Evolutionary conservation across 306 rosid genomes (phyloP).

Genomic region (Senna siamea): DNA sequence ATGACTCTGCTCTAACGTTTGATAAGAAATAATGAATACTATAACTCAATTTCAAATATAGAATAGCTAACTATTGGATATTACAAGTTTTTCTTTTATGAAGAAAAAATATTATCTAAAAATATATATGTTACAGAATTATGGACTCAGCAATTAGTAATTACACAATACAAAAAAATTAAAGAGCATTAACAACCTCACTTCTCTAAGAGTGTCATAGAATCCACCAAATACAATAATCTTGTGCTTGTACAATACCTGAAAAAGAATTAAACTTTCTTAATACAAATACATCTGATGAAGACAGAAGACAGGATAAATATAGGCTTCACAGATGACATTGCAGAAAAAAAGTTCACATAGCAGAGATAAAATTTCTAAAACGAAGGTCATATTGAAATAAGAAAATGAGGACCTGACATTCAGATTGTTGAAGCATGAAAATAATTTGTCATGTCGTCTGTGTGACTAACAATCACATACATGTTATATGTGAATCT

Average conservation of each 20-base stretch:
- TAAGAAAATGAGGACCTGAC: not conserved
- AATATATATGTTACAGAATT: slow-evolving; percentile 1
- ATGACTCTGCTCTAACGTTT: slow-evolving; percentile 1
- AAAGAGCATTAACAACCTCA: slow-evolving; percentile 74
- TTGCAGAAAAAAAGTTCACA: not conserved
- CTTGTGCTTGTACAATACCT: slow-evolving; percentile 98
- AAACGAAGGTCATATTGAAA: slow-evolving; percentile 22
- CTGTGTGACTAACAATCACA: not conserved
- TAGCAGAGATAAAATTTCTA: not conserved
- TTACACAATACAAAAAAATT: slow-evolving; percentile 23
- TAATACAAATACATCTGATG: slow-evolving; percentile 13
- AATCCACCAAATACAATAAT: slow-evolving; percentile 96
- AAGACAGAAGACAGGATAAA: slow-evolving; percentile 23
- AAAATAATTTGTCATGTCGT: not conserved
- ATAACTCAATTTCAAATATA: slow-evolving; percentile 27
- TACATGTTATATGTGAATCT: not conserved
- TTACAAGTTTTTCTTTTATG: slow-evolving; percentile 20
- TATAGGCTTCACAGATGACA: not conserved
- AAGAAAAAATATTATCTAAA: not conserved
- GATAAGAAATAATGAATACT: slow-evolving; percentile 5
- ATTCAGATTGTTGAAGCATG: not conserved
- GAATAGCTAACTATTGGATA: too few relatives aligned
- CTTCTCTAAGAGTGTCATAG: slow-evolving; percentile 98
- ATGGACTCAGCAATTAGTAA: slow-evolving; percentile 24
- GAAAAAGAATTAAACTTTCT: slow-evolving; percentile 45